A percentile compares a stretch with the other conserved stretches of the same genome.
phyloP scores from a whole-genome alignment of 108 stramenopile genomes.

The Fragilaria crotonensis region DNA sequence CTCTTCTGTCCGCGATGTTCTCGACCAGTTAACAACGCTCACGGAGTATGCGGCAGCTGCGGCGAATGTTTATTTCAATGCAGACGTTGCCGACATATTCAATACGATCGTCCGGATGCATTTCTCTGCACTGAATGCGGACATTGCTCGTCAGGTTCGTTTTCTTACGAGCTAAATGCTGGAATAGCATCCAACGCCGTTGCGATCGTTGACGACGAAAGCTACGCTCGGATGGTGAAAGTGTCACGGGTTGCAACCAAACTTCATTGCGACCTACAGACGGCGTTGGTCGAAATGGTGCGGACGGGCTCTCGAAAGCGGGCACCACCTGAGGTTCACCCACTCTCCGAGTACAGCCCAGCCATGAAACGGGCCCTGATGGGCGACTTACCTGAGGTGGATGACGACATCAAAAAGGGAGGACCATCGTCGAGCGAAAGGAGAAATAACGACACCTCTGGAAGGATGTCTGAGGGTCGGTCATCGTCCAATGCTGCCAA shows the following conservation, averaged over 20 bases:
- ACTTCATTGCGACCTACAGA: slow-evolving; percentile 25
- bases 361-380: slow-evolving; percentile 48
- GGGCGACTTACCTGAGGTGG: slow-evolving; percentile 36
- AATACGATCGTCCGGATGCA: slow-evolving; percentile 90
- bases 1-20: slow-evolving; percentile 90
- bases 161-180: slow-evolving; percentile 56
- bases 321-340: background rate
- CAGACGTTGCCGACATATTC: slow-evolving; percentile 90
- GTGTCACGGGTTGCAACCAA: slow-evolving; percentile 16
- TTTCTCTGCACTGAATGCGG: slow-evolving; percentile 97
- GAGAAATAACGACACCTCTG: background rate
- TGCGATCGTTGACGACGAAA: slow-evolving; percentile 60
- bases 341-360: slow-evolving; percentile 7
- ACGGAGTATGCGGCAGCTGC: slow-evolving; percentile 92
- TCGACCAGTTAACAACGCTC: slow-evolving; percentile 87
- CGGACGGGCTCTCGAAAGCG: background rate
- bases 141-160: slow-evolving; percentile 82
- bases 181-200: slow-evolving; percentile 73
- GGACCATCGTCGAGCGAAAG: background rate
- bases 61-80: slow-evolving; percentile 96
- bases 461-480: background rate
- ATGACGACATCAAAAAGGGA: slow-evolving; percentile 13
- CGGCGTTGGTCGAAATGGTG: slow-evolving; percentile 13
- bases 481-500: slow-evolving; percentile 17
- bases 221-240: slow-evolving; percentile 20